A percentile compares a stretch with the other conserved stretches of the same genome.
phyloP scores from a whole-genome alignment of 306 rosid genomes.

The Casuarina equisetifolia region DNA sequence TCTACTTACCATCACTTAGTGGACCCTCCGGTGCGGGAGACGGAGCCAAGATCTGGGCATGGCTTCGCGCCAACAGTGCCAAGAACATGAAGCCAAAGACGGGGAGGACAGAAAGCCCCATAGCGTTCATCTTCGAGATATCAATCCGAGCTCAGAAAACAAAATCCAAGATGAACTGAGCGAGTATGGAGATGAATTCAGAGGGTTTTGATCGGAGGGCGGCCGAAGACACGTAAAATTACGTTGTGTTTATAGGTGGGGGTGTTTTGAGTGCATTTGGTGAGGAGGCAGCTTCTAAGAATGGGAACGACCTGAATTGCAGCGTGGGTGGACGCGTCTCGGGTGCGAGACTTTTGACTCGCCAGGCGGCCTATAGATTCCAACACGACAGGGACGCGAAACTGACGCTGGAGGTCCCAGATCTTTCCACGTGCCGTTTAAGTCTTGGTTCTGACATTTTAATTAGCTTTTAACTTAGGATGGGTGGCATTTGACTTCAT shows the following conservation, averaged over 20 bases:
- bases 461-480: no score
- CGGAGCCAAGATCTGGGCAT: slow-evolving; percentile 46
- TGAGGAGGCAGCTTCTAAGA: slow-evolving; percentile 31
- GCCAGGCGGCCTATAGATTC: slow-evolving; percentile 37
- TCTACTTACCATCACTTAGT: slow-evolving; percentile 45
- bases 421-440: slow-evolving; percentile 12
- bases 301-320: not conserved
- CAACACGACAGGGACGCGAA: not conserved
- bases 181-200: not conserved
- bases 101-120: slow-evolving; percentile 33
- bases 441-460: not conserved
- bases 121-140: slow-evolving; percentile 26
- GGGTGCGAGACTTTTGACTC: slow-evolving; percentile 22
- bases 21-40: slow-evolving; percentile 51
- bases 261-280: not conserved
- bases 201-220: not conserved
- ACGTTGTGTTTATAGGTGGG: slow-evolving; percentile 28
- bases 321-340: slow-evolving; percentile 12
- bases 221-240: not conserved
- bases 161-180: no score
- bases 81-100: slow-evolving; percentile 39
- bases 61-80: slow-evolving; percentile 33
- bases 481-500: no score
- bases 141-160: not conserved
- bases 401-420: not conserved